These are phyloP conservation scores for Yamadazyma atmosphaerica DNA, from an alignment of 1,139 yeast genomes.

Conservation along the genomic window DNA sequence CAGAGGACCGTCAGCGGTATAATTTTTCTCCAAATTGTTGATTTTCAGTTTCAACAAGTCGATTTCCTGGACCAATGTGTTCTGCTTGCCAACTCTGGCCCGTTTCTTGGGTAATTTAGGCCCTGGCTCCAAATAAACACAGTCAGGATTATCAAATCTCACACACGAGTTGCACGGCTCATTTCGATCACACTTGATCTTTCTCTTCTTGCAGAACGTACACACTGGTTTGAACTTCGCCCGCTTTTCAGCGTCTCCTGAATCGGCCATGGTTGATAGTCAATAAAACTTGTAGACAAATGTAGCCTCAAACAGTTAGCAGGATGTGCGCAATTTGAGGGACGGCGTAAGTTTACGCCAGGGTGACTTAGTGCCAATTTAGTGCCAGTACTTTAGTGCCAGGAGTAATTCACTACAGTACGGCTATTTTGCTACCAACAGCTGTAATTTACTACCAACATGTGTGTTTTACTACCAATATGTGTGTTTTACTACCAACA, in stretches of 20 bases:
- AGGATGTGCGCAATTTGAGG: no score
- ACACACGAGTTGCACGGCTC: conserved; percentile 34
- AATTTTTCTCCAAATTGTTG: conserved; percentile 3
- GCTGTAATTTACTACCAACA: no score
- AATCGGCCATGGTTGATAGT: no score
- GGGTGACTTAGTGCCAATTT: no score
- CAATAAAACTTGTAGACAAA: no score
- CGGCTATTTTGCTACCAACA: no score
- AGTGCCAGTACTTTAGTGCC: no score
- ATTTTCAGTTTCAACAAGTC: conserved; percentile 8
- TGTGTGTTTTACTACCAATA: no score
- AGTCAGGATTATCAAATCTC: conserved; percentile 13
- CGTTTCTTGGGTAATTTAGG: conserved; percentile 8
- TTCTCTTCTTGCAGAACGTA: conserved; percentile 39
- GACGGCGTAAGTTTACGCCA: no score
- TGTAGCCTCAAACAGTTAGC: no score
- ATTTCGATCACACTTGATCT: conserved; percentile 37
- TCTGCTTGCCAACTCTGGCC: conserved; percentile 7
- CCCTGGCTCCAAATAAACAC: conserved; percentile 14
- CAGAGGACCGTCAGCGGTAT: not conserved
- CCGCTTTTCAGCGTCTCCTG: not conserved
- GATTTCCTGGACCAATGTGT: conserved; percentile 13
- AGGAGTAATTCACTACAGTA: no score
- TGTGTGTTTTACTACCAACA: no score
- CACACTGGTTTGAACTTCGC: conserved; percentile 21